Evolutionary conservation across 768 basidiomycete species (phyloP).

Genomic region (Lactarius sanguifluus): DNA sequence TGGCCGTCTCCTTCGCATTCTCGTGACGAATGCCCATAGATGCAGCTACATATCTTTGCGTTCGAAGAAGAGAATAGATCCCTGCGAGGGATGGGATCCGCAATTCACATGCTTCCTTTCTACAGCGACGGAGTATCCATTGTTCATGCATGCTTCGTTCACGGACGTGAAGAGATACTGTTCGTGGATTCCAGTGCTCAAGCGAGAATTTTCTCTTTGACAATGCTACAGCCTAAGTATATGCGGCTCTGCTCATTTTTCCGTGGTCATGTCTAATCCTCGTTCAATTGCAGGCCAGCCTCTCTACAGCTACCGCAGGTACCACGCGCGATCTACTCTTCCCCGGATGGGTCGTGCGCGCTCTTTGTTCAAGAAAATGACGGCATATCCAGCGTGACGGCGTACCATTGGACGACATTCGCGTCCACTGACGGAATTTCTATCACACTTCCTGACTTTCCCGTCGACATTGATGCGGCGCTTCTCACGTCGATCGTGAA

Average conservation of each 20-base stretch:
- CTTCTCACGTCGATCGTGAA: background rate
- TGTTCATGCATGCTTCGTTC: slow-evolving; percentile 43
- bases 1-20: background rate
- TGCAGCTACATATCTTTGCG: slow-evolving; percentile 20
- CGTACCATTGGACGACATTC: slow-evolving; percentile 57
- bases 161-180: slow-evolving; percentile 51
- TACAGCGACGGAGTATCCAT: slow-evolving; percentile 38
- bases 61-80: slow-evolving; percentile 45
- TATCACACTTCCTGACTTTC: slow-evolving; percentile 31
- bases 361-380: slow-evolving; percentile 36
- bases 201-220: slow-evolving; percentile 51
- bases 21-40: slow-evolving; percentile 15
- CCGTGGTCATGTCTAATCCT: background rate
- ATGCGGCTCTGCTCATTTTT: too few species aligned
- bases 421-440: slow-evolving; percentile 48
- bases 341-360: slow-evolving; percentile 56
- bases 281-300: slow-evolving; percentile 40
- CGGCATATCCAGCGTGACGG: slow-evolving; percentile 31
- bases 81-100: slow-evolving; percentile 43
- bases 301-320: slow-evolving; percentile 31
- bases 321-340: slow-evolving; percentile 38
- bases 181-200: slow-evolving; percentile 46
- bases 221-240: slow-evolving; percentile 54
- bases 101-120: slow-evolving; percentile 44
- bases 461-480: slow-evolving; percentile 4